Conservation (phyloP, 805 yeast genomes). For the Ogataea trehaloabstinens region DNA sequence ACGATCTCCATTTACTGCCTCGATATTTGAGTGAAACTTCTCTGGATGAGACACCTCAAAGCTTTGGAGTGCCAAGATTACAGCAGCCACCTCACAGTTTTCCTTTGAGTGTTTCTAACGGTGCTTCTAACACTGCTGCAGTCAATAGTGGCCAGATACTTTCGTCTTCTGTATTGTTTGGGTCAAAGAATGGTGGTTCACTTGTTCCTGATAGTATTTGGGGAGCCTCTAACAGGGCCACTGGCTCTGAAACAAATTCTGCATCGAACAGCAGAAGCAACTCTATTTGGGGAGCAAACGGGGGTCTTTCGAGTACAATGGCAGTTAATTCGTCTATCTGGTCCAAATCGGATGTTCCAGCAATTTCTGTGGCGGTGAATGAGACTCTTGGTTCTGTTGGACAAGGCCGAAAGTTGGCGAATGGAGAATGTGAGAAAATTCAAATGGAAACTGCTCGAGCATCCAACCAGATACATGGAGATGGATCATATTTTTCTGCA, state of each 20-base stretch:
- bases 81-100: neutral
- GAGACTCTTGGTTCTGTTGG: neutral
- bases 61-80: conserved; percentile 1
- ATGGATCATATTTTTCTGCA: conserved; percentile 21
- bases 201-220: conserved; percentile 8
- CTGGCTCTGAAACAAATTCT: conserved; percentile 4
- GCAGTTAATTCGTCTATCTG: conserved; percentile 12
- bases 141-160: neutral
- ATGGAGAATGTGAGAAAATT: conserved; percentile 33
- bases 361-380: neutral
- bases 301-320: neutral
- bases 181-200: conserved; percentile 1
- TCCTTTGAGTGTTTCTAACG: conserved; percentile 1
- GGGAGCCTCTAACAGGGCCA: conserved; percentile 9
- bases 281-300: conserved; percentile 23
- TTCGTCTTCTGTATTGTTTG: conserved; percentile 8
- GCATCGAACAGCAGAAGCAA: conserved; percentile 14
- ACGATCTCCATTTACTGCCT: conserved; percentile 38
- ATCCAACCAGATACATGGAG: conserved; percentile 34
- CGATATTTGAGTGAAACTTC: conserved; percentile 12
- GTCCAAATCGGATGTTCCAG: conserved; percentile 8
- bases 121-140: conserved; percentile 1
- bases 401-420: conserved; percentile 4
- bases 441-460: conserved; percentile 43
- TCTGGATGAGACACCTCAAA: conserved; percentile 2